These are phyloP conservation scores for Phytophthora multivora DNA, from an alignment of 352 stramenopile species.

Conservation along the genomic window DNA sequence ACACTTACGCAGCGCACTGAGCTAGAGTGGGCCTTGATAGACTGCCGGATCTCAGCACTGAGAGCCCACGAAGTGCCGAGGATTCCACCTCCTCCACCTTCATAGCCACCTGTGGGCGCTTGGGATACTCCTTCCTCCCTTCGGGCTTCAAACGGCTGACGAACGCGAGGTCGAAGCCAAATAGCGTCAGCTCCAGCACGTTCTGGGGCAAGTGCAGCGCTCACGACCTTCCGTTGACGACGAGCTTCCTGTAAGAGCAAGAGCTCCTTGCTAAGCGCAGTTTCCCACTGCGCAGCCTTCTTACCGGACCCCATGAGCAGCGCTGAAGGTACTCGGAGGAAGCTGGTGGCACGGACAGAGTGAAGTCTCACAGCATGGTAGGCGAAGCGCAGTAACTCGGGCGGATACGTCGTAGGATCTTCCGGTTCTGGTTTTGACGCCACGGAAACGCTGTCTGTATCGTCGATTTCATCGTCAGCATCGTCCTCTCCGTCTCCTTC, in stretches of 20 bases:
- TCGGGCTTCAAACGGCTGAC: slow-evolving; percentile 31
- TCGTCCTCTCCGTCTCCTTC: slow-evolving; percentile 22
- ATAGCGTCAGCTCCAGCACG: slow-evolving; percentile 32
- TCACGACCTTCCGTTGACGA: slow-evolving; percentile 43
- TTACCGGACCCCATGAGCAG: slow-evolving; percentile 32
- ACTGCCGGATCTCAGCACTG: slow-evolving; percentile 51
- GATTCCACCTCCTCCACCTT: slow-evolving; percentile 11
- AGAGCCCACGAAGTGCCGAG: slow-evolving; percentile 34
- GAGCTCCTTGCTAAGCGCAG: slow-evolving; percentile 63
- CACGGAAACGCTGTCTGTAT: slow-evolving; percentile 5
- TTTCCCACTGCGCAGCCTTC: slow-evolving; percentile 34
- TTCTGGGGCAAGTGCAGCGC: slow-evolving; percentile 23
- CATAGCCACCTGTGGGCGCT: slow-evolving; percentile 33
- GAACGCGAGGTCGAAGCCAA: slow-evolving; percentile 38
- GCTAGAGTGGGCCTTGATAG: slow-evolving; percentile 71
- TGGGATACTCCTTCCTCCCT: slow-evolving; percentile 15
- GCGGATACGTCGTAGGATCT: slow-evolving; percentile 28
- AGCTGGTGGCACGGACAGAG: slow-evolving; percentile 64
- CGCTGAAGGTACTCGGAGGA: slow-evolving; percentile 53
- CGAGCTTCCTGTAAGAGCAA: slow-evolving; percentile 58
- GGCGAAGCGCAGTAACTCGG: slow-evolving; percentile 54
- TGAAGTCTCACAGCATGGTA: slow-evolving; percentile 63
- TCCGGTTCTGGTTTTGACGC: slow-evolving; percentile 7
- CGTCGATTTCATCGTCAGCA: slow-evolving; percentile 17
- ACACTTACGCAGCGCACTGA: slow-evolving; percentile 56